Percentiles rank a stretch among this genome's conserved stretches.
phyloP scores from a whole-genome alignment of 1,139 yeast species.

The Yamadazyma triangularis region DNA sequence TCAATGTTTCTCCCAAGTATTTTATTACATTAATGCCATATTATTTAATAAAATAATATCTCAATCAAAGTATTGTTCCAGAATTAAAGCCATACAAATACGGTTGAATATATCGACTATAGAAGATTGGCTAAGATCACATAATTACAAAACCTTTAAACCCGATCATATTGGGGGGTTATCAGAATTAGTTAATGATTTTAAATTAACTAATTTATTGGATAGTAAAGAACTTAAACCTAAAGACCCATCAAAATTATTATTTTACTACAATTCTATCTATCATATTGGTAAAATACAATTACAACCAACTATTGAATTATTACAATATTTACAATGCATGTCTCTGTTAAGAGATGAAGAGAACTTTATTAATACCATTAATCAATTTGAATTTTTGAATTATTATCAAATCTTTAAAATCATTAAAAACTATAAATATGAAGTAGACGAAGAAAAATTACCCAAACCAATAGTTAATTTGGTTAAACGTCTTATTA shows the following conservation, averaged over 20 bases:
- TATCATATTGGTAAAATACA: conserved; percentile 61
- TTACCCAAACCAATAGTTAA: conserved; percentile 45
- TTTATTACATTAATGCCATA: conserved; percentile 71
- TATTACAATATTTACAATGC: conserved; percentile 88
- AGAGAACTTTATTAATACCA: conserved; percentile 53
- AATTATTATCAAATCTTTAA: conserved; percentile 70
- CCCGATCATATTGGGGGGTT: conserved; percentile 32
- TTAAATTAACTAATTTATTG: conserved; percentile 21
- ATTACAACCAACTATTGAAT: conserved; percentile 69
- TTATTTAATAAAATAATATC: conserved; percentile 71
- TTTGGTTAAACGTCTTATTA: conserved; percentile 27
- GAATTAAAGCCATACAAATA: conserved; percentile 86
- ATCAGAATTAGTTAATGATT: conserved; percentile 18
- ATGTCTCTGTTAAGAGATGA: conserved; percentile 59
- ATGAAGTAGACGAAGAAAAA: conserved; percentile 75
- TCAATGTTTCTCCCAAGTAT: conserved; percentile 73
- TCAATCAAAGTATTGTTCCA: conserved; percentile 62
- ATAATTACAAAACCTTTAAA: conserved; percentile 55
- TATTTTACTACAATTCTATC: conserved; percentile 53
- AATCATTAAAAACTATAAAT: conserved; percentile 70
- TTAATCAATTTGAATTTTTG: conserved; percentile 52
- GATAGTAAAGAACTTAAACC: conserved; percentile 13
- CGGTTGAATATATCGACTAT: conserved; percentile 78
- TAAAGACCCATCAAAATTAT: conserved; percentile 27
- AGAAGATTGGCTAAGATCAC: conserved; percentile 91